Evolutionary conservation across 106 monocot species (phyloP).

Genomic region (Dendrobium officinale): DNA sequence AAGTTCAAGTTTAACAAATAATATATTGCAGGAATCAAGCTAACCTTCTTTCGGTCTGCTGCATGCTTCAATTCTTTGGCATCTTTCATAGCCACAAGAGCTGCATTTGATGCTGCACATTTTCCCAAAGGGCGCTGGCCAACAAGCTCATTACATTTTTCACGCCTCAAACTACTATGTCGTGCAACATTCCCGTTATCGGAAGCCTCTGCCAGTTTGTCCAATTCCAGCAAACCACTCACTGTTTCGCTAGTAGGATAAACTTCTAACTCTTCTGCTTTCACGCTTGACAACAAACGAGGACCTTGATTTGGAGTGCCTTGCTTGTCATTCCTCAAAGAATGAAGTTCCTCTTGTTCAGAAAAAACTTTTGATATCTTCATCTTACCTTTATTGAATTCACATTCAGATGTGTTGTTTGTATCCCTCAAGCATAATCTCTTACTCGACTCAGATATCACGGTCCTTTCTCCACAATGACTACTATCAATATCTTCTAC

Average conservation of each 20-base stretch:
- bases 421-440: no score
- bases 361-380: no score
- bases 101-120: background rate
- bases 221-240: background rate
- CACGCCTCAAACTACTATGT: background rate
- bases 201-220: background rate
- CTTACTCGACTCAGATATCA: no score
- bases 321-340: no score
- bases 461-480: no score
- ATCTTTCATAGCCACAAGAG: background rate
- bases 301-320: background rate
- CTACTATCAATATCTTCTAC: no score
- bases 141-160: background rate
- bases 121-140: background rate
- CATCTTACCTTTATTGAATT: no score
- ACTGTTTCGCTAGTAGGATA: background rate
- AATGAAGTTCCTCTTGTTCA: no score
- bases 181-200: background rate
- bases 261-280: background rate
- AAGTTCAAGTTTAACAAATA: background rate
- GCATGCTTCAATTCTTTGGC: conserved; percentile 3
- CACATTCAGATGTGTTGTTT: no score
- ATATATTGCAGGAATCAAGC: background rate
- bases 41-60: conserved; percentile 3
- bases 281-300: background rate